Percentiles rank a stretch among this genome's conserved stretches.
Evolutionary conservation across 2,329 filamentous ascomycete species (phyloP).

Genomic region (Phaeoacremonium minimum): DNA sequence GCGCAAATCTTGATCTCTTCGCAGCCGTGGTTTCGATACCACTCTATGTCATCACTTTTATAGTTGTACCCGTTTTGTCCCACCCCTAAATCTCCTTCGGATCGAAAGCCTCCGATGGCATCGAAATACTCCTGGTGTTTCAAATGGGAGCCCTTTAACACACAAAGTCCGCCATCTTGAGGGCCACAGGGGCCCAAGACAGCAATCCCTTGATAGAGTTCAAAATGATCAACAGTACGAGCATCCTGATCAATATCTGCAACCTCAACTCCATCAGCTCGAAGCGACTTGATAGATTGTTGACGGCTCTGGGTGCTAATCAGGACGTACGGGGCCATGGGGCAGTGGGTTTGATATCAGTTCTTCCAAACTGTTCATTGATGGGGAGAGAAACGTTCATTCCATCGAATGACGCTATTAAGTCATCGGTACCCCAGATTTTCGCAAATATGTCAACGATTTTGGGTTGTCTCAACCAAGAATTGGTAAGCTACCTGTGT

Average conservation of each 20-base stretch:
- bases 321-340: conserved; percentile 7
- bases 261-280: background rate
- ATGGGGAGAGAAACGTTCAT: conserved; percentile 6
- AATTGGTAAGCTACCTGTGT: background rate
- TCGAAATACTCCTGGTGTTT: conserved; percentile 5
- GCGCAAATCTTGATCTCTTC: conserved; percentile 8
- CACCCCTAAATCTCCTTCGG: conserved; percentile 4
- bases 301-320: background rate
- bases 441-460: conserved; percentile 5
- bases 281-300: background rate
- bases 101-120: conserved; percentile 1
- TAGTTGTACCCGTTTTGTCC: conserved; percentile 5
- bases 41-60: conserved; percentile 1
- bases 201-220: conserved; percentile 8
- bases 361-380: conserved; percentile 5
- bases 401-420: conserved; percentile 7
- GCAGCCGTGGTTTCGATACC: conserved; percentile 4
- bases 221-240: conserved; percentile 5
- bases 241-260: conserved; percentile 9
- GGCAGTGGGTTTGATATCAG: conserved; percentile 3
- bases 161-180: conserved; percentile 5
- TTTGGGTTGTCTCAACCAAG: conserved; percentile 4
- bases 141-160: conserved; percentile 5
- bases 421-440: conserved; percentile 7
- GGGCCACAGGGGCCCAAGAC: conserved; percentile 6